phyloP scores from a whole-genome alignment of 208 protist species.

The Giardia duodenalis region DNA sequence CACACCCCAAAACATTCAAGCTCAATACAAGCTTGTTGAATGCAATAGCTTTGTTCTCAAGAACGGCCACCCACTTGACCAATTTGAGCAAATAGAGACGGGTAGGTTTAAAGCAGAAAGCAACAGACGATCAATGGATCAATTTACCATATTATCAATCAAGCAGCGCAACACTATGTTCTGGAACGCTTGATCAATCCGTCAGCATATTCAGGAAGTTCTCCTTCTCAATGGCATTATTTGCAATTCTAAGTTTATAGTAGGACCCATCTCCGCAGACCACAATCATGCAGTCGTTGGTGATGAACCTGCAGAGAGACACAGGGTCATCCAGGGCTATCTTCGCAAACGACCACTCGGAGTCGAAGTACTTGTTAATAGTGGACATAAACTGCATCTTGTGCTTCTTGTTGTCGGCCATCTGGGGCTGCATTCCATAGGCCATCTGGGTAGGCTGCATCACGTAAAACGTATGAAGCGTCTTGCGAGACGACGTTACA shows the following conservation, averaged over 20 bases:
- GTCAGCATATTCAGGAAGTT: neutral
- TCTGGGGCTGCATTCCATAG: neutral
- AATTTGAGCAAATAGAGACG: too few relatives aligned
- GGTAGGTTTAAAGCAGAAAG: too few relatives aligned
- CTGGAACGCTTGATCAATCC: neutral
- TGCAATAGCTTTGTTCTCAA: too few relatives aligned
- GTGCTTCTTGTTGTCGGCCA: constrained; percentile 9
- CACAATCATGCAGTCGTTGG: neutral
- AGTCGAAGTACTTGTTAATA: constrained; percentile 26
- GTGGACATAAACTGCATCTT: neutral
- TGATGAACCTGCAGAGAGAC: neutral
- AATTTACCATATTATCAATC: too few relatives aligned
- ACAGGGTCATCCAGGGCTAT: neutral
- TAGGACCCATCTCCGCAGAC: constrained; percentile 14
- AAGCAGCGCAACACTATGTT: too few relatives aligned
- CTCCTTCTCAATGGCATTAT: neutral
- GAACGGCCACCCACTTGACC: too few relatives aligned
- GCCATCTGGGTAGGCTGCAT: neutral
- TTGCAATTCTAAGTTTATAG: neutral
- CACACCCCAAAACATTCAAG: too few relatives aligned
- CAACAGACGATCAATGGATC: too few relatives aligned
- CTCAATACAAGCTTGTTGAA: too few relatives aligned
- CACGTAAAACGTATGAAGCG: constrained; percentile 9
- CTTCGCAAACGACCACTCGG: constrained; percentile 12
- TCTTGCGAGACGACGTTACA: neutral